phyloP scores from a whole-genome alignment of 2,329 filamentous ascomycete species.

The Pestalotiopsis sp. region DNA sequence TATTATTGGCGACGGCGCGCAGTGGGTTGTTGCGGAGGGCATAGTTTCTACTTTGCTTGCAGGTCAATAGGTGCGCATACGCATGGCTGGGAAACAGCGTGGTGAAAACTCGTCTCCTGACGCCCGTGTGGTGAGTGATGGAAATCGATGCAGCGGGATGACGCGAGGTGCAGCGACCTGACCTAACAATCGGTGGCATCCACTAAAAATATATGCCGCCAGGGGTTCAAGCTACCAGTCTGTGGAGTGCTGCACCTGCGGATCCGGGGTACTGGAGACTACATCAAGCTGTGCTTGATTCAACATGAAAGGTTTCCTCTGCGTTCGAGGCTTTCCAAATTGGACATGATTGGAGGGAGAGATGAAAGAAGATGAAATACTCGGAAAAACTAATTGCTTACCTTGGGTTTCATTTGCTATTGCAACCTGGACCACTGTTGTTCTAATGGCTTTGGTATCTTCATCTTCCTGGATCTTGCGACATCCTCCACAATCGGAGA shows the following conservation, averaged over 20 bases:
- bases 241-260: background rate
- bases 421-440: background rate
- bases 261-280: slow-evolving; percentile 2
- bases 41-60: slow-evolving; percentile 16
- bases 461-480: slow-evolving; percentile 27
- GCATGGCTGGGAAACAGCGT: background rate
- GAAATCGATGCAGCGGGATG: too few species aligned
- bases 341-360: background rate
- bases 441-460: background rate
- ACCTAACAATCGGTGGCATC: background rate
- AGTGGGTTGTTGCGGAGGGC: slow-evolving; percentile 21
- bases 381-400: background rate
- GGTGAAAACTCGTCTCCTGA: background rate
- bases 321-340: too few species aligned
- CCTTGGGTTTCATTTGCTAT: background rate
- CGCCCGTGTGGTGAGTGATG: background rate
- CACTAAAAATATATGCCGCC: background rate
- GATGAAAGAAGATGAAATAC: background rate
- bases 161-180: too few species aligned
- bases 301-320: background rate
- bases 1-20: slow-evolving; percentile 26
- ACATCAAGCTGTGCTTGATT: background rate
- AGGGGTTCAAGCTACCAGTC: background rate
- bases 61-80: slow-evolving; percentile 13
- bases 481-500: slow-evolving; percentile 23